Evolutionary conservation across 257 asterid genomes (phyloP), one percentile per base, ranked within the genome.

Genomic region (Capsicum chinense): DNA sequence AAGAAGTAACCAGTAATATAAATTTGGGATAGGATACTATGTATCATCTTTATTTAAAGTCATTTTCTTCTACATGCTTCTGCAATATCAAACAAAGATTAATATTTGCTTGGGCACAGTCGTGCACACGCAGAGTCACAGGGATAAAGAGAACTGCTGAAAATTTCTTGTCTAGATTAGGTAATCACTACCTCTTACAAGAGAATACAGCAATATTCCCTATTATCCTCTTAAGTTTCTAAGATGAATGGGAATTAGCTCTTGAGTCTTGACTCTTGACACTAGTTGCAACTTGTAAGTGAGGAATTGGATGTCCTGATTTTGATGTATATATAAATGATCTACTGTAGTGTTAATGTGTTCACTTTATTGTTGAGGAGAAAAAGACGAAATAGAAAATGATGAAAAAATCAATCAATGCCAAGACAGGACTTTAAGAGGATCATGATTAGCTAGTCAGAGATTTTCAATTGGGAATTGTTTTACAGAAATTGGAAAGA

Each of bases 201-300:
- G 79, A 73, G 16, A 71, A 71, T 58, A 73, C 17, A 73, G n/a
- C 47, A 19, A 47, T 73, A n/a, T 71, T 73, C 79, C 39, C 39
- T 73, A 73, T 73, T 47, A 73, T 52, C 80, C 80, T 63, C 69
- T 60, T 13, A 47, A 71, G 58, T 47, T 71, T 71, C 73, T 66
- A 33, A 71, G 10, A 71, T n/a, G 37, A 48, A 62, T 19, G 37
- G 37, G 68, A 62, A 70, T 26, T 26, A 26, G 33, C 33, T 26
- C 33, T 26, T 26, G 33, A 26, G 33, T 44, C 56, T 69, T 39
- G 56, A 70, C 56, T 44, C 26, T 8, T 44, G 33, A 9, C 56
- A 70, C 44, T 11, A 70, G 37, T 47, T 70, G 33, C 79, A 16
- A 70, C 37, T 70, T 70, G 16, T 47, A 70, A 9, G 56, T 70